Base-by-base conservation (phyloP, 352 stramenopile species). In the Peronospora belbahrii region DNA sequence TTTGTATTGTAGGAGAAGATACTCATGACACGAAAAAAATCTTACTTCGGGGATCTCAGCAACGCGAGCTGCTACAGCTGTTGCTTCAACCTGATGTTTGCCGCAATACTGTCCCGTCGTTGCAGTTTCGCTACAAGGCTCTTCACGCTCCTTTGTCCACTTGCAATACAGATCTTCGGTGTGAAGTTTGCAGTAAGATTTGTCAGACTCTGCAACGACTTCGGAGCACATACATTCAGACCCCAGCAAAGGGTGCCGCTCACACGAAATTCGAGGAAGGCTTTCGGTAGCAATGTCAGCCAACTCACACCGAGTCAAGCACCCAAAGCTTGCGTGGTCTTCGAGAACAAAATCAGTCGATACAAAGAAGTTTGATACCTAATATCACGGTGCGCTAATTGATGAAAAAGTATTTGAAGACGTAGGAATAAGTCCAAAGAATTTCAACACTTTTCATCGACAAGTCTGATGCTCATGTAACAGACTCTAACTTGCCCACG, bases 311-410 rank as follows among this genome's bases (percentile, higher is more conserved):
- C 39, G 52, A 32, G 36, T 37, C 3, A 84, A 39, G 24, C 77
- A 88, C 11, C 85, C 51, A 31, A 81, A 85, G 19, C 77, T 87
- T n/a, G n/a, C n/a, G n/a, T n/a, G n/a, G n/a, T n/a, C n/a, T n/a
- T n/a, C n/a, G n/a, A n/a, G n/a, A n/a, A n/a, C n/a, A n/a, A n/a
- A n/a, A n/a, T n/a, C n/a, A n/a, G n/a, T n/a, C n/a, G n/a, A n/a
- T n/a, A n/a, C n/a, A n/a, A n/a, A n/a, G n/a, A n/a, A n/a, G n/a
- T n/a, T n/a, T n/a, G n/a, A n/a, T n/a, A n/a, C n/a, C n/a, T n/a
- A n/a, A n/a, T n/a, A n/a, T n/a, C n/a, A n/a, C n/a, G n/a, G n/a
- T n/a, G n/a, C n/a, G n/a, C n/a, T n/a, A n/a, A n/a, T n/a, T n/a
- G n/a, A n/a, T n/a, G n/a, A n/a, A n/a, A n/a, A n/a, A n/a, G n/a